Base-by-base conservation (phyloP, 306 rosid genomes). In the Castanopsis chinensis region DNA sequence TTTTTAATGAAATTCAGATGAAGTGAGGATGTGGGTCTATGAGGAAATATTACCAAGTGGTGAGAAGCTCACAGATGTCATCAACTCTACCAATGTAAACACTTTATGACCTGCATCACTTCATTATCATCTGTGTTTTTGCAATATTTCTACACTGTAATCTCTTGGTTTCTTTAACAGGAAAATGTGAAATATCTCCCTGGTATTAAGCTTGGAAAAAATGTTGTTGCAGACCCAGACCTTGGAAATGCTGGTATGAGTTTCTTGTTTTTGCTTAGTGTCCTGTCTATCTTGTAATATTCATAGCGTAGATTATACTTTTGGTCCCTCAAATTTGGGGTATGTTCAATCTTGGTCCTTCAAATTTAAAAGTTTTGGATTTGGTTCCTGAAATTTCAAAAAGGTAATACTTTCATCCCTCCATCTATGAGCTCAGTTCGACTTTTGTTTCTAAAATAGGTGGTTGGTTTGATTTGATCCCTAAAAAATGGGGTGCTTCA, bases 1-100 rank as follows among this genome's bases (percentile, higher is more conserved):
- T 76, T 21, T 4, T 79, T 0, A 55, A 37, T 70, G 28, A 79
- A 73, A 80, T 81, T 80, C 87, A 95, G 99, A 92, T 85, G 92
- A 94, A 65, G 97, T 94, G 70, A 88, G 94, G 76, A 91, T 94
- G 97, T 94, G 99, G 99, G 99, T 94, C 43, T 94, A 43, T 17
- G 97, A 92, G 84, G 99, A 92, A 74, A 89, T 82, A 21, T 83
- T 94, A 56, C 91, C 95, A 27, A 81, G 75, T 79, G 99, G 97
- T 13, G 92, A 87, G 76, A 94, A 90, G 82, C 97, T 94, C 73
- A 80, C 97, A 25, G 95, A 94, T 28, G 92, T 80, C 79, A 94
- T 94, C 89, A 92, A 92, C 75, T 71, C 69, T 81, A 83, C 87
- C 83, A 91, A 94, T 83, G 97, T 94, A 89, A 88, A 73, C 21